Percentiles rank a stretch among this genome's conserved stretches.
Conservation (phyloP, 768 basidiomycete genomes). For the Boletus reticulatus region DNA sequence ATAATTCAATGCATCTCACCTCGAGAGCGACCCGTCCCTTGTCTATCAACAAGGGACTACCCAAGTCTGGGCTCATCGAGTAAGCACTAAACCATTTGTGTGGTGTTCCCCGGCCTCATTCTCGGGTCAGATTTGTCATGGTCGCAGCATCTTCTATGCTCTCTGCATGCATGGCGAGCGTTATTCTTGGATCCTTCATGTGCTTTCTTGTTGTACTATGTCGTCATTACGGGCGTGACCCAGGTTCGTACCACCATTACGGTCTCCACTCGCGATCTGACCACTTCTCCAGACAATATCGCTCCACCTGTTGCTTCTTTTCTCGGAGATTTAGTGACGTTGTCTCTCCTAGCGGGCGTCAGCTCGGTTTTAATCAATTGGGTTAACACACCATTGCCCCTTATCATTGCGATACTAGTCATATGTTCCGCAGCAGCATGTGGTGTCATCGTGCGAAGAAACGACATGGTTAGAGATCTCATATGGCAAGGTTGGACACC, state of each 20-base stretch:
- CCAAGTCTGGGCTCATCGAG: slow-evolving; percentile 40
- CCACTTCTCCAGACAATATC: slow-evolving; percentile 71
- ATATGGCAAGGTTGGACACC: slow-evolving; percentile 88
- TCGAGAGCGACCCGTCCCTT: slow-evolving; percentile 22
- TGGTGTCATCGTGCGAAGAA: slow-evolving; percentile 56
- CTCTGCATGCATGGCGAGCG: slow-evolving; percentile 72
- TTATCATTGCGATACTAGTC: slow-evolving; percentile 49
- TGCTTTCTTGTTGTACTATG: slow-evolving; percentile 78
- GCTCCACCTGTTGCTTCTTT: slow-evolving; percentile 92
- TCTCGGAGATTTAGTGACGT: slow-evolving; percentile 89
- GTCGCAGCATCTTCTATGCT: slow-evolving; percentile 78
- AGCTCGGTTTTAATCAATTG: slow-evolving; percentile 68
- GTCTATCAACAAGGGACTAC: slow-evolving; percentile 26
- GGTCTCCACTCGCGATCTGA: neutral
- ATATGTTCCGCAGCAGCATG: slow-evolving; percentile 51
- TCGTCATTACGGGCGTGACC: slow-evolving; percentile 72
- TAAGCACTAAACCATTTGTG: slow-evolving; percentile 21
- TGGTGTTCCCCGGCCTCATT: slow-evolving; percentile 4
- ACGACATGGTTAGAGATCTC: slow-evolving; percentile 67
- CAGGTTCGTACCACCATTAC: slow-evolving; percentile 50
- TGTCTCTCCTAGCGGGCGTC: slow-evolving; percentile 76
- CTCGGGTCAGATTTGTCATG: slow-evolving; percentile 59
- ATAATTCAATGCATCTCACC: slow-evolving; percentile 10
- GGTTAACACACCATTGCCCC: slow-evolving; percentile 63
- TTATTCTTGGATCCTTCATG: slow-evolving; percentile 92